Evolutionary conservation across 208 protist species (phyloP).

Genomic region (Crithidia bombi): DNA sequence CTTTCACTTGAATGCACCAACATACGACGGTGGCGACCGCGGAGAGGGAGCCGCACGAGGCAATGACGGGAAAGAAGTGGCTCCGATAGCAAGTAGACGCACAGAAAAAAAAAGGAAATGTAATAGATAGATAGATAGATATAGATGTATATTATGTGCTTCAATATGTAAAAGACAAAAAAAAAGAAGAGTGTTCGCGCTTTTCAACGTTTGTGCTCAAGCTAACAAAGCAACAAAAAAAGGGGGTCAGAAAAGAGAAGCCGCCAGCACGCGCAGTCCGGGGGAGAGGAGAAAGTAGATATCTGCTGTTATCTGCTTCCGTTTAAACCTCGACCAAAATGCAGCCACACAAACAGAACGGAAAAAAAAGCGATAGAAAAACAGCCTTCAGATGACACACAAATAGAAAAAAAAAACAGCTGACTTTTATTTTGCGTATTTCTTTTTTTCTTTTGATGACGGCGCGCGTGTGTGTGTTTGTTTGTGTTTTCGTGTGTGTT

Average conservation of each 20-base stretch:
- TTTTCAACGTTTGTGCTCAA: no score
- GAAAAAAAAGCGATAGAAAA: background rate
- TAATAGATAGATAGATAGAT: conserved; percentile 9
- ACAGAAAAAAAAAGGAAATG: conserved; percentile 8
- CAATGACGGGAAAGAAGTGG: no score
- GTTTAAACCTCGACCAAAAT: background rate
- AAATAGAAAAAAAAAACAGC: background rate
- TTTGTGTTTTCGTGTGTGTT: no score
- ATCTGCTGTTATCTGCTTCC: no score
- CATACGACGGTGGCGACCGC: background rate
- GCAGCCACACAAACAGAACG: background rate
- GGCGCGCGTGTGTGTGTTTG: conserved; percentile 3
- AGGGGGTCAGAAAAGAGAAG: background rate
- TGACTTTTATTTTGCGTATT: background rate
- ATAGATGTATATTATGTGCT: conserved; percentile 1
- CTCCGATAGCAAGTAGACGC: no score
- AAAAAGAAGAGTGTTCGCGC: no score
- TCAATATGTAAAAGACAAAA: background rate
- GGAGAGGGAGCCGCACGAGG: background rate
- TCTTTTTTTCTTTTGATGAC: background rate
- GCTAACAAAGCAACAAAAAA: conserved; percentile 6
- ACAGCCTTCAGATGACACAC: background rate
- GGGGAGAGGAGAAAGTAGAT: no score
- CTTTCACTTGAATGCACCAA: no score
- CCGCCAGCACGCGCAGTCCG: no score